A percentile compares a stretch with the other conserved stretches of the same genome.
phyloP scores from a whole-genome alignment of 257 asterid species.

The Salvia hispanica region DNA sequence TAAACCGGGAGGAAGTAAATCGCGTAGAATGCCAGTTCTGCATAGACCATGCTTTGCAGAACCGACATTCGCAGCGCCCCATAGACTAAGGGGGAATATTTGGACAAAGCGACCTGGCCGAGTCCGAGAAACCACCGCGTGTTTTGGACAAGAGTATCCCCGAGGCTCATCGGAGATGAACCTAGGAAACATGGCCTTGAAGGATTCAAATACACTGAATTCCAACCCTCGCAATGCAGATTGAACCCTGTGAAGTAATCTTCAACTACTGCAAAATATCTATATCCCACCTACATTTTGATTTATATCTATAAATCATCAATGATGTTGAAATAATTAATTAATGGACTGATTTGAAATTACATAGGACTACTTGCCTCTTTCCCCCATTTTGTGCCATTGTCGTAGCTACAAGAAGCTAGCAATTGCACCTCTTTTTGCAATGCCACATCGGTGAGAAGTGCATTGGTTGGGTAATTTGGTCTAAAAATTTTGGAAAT shows the following conservation, averaged over 20 bases:
- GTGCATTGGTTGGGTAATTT: neutral
- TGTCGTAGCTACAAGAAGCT: constrained; percentile 58
- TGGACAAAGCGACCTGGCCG: constrained; percentile 39
- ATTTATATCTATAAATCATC: neutral
- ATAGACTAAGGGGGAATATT: constrained; percentile 45
- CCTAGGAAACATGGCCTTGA: constrained; percentile 56
- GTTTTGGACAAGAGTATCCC: constrained; percentile 51
- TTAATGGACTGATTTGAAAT: no score
- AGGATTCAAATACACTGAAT: constrained; percentile 51
- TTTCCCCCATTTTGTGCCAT: constrained; percentile 56
- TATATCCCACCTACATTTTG: constrained; percentile 54
- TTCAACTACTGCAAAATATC: constrained; percentile 54
- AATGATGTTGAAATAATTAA: neutral
- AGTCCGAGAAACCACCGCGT: constrained; percentile 58
- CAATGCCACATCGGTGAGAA: neutral
- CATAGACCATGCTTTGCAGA: constrained; percentile 46
- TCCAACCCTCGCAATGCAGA: constrained; percentile 67
- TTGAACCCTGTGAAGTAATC: constrained; percentile 51
- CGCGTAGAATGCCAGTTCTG: constrained; percentile 31
- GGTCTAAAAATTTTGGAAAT: constrained; percentile 28
- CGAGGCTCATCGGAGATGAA: constrained; percentile 43
- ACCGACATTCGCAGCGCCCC: constrained; percentile 46
- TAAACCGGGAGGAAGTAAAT: constrained; percentile 36
- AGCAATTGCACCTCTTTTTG: constrained; percentile 38
- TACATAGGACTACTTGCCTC: constrained; percentile 38